Evolutionary conservation across 108 stramenopile genomes (phyloP).

Genomic region (Pseudonitzschia multiseries): DNA sequence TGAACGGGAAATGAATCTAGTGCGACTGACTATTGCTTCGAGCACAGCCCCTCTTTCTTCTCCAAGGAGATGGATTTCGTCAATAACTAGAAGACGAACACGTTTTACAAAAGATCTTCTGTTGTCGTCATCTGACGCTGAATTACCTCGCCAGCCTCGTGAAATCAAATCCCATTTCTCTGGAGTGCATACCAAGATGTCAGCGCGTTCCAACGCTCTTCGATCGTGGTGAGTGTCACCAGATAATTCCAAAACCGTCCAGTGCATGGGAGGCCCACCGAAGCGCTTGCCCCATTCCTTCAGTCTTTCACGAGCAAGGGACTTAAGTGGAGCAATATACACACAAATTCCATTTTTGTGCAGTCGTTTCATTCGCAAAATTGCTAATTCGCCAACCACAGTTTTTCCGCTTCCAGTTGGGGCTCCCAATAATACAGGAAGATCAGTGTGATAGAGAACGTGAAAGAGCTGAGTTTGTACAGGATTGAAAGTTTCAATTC

Average conservation of each 20-base stretch:
- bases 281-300: slow-evolving; percentile 93
- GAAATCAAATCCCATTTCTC: slow-evolving; percentile 99
- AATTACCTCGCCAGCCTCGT: slow-evolving; percentile 86
- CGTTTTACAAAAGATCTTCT: slow-evolving; percentile 76
- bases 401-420: slow-evolving; percentile 87
- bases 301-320: slow-evolving; percentile 94
- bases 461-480: slow-evolving; percentile 93
- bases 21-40: slow-evolving; percentile 96
- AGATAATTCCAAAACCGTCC: slow-evolving; percentile 95
- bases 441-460: slow-evolving; percentile 86
- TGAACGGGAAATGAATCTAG: slow-evolving; percentile 84
- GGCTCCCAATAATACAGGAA: slow-evolving; percentile 94
- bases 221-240: slow-evolving; percentile 96
- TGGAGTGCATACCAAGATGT: slow-evolving; percentile 97
- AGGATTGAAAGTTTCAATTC: slow-evolving; percentile 95
- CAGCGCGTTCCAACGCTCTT: slow-evolving; percentile 78
- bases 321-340: slow-evolving; percentile 98
- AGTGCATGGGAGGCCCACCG: slow-evolving; percentile 71
- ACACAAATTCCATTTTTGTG: slow-evolving; percentile 83
- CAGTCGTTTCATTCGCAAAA: slow-evolving; percentile 85
- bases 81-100: slow-evolving; percentile 92
- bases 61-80: slow-evolving; percentile 99
- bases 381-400: slow-evolving; percentile 31
- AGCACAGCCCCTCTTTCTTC: slow-evolving; percentile 98
- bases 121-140: slow-evolving; percentile 41